These are phyloP conservation scores for Pythium dissimile DNA, from an alignment of 352 stramenopile species.

Conservation along the genomic window DNA sequence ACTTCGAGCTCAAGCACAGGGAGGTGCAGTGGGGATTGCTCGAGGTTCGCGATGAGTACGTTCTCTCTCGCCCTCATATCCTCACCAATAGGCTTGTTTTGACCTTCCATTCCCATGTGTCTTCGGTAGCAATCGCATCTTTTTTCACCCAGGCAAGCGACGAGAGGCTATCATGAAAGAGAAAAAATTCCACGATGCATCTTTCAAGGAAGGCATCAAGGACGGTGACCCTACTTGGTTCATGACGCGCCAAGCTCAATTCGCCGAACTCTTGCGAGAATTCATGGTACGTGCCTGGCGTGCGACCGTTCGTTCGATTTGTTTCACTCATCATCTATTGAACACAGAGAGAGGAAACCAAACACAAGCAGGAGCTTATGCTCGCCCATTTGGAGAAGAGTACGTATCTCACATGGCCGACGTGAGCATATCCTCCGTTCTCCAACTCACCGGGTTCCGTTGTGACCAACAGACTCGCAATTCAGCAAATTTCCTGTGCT, in stretches of 20 bases:
- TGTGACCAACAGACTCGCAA: constrained; percentile 37
- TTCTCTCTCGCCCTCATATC: background rate
- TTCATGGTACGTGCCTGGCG: constrained; percentile 43
- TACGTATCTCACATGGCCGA: constrained; percentile 12
- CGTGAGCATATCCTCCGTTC: background rate
- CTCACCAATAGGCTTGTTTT: background rate
- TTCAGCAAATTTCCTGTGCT: constrained; percentile 76
- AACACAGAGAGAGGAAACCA: constrained; percentile 57
- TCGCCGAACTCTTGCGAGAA: constrained; percentile 46
- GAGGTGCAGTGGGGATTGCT: constrained; percentile 54
- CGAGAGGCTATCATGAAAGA: constrained; percentile 62
- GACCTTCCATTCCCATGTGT: background rate
- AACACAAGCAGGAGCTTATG: constrained; percentile 76
- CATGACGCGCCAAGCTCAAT: constrained; percentile 38
- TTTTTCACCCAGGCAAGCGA: constrained; percentile 60
- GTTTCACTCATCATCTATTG: background rate
- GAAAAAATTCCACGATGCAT: constrained; percentile 69
- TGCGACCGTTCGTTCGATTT: background rate
- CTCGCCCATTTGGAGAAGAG: constrained; percentile 68
- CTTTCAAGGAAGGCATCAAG: constrained; percentile 37
- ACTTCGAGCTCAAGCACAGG: constrained; percentile 51
- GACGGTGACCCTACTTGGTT: constrained; percentile 46
- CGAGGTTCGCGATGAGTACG: constrained; percentile 54
- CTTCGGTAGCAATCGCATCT: constrained; percentile 41
- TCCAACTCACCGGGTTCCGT: background rate